phyloP scores from a whole-genome alignment of 2,329 filamentous ascomycete genomes.

The Paramyrothecium roridum region DNA sequence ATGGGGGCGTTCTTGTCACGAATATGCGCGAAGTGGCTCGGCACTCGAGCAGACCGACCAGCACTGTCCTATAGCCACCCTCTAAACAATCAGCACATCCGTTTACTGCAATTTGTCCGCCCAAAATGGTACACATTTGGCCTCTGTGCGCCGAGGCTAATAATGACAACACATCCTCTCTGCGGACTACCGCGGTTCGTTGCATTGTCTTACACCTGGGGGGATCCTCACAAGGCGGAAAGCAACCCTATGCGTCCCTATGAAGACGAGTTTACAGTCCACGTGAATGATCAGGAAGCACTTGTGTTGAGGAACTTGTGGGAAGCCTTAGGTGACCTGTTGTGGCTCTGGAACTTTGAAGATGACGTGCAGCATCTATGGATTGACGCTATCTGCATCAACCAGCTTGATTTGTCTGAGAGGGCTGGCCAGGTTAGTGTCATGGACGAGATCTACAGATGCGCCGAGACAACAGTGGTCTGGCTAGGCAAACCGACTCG shows the following conservation, averaged over 20 bases:
- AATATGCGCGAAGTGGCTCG: neutral
- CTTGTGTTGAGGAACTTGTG: neutral
- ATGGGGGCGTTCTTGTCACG: neutral
- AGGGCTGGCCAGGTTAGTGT: constrained; percentile 8
- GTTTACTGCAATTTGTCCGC: neutral
- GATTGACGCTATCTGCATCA: constrained; percentile 13
- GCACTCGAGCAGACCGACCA: neutral
- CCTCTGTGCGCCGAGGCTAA: neutral
- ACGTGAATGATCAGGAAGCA: neutral
- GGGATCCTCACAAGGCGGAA: neutral
- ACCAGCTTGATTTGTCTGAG: constrained; percentile 7
- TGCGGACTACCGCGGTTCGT: neutral
- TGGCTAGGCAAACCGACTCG: constrained; percentile 8
- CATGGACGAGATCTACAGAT: constrained; percentile 13
- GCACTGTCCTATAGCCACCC: neutral
- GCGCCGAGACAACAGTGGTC: constrained; percentile 9
- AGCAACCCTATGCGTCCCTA: neutral
- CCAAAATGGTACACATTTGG: constrained; percentile 3
- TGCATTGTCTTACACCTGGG: constrained; percentile 2
- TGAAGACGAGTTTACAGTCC: neutral
- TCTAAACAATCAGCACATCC: neutral
- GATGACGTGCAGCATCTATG: constrained; percentile 3
- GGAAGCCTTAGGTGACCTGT: neutral
- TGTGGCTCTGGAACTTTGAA: neutral
- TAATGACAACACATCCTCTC: neutral